Conservation (phyloP, 1,284 basidiomycete genomes). For the Microbotryomycetes sp. region DNA sequence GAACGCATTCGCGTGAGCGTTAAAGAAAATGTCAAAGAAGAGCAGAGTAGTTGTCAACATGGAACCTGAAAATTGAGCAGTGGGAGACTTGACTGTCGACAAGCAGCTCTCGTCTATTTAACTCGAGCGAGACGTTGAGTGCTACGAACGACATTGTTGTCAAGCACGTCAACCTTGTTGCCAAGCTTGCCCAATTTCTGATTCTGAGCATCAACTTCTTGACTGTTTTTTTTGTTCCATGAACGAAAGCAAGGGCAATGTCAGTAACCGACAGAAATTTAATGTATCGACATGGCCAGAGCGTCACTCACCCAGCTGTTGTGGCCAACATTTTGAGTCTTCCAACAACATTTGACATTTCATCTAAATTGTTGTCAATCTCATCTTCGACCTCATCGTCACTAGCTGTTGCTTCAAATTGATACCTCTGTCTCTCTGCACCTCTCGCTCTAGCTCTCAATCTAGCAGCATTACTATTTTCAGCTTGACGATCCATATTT, state of each 20-base stretch:
- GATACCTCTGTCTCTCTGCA: conserved; percentile 74
- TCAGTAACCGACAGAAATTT: conserved; percentile 32
- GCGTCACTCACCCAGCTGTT: conserved; percentile 62
- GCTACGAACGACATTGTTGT: conserved; percentile 28
- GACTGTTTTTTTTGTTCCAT: background rate
- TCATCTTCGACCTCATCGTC: conserved; percentile 81
- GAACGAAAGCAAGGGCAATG: background rate
- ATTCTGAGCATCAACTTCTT: conserved; percentile 70
- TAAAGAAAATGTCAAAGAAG: too few species aligned
- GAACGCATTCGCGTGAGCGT: too few species aligned
- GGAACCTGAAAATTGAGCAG: too few species aligned
- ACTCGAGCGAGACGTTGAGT: conserved; percentile 31
- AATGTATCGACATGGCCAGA: conserved; percentile 38
- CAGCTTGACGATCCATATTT: conserved; percentile 49
- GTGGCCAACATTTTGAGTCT: conserved; percentile 75
- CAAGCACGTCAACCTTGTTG: conserved; percentile 49
- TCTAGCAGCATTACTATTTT: conserved; percentile 46
- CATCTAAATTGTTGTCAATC: conserved; percentile 84
- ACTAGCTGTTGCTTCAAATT: conserved; percentile 90
- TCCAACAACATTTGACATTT: conserved; percentile 73
- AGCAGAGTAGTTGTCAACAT: too few species aligned
- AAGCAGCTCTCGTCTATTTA: too few species aligned
- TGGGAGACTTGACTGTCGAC: too few species aligned
- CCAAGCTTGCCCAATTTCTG: conserved; percentile 60
- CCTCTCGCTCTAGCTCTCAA: conserved; percentile 46